Conservation (phyloP, 305 asterid species). For the Rubia balearica region DNA sequence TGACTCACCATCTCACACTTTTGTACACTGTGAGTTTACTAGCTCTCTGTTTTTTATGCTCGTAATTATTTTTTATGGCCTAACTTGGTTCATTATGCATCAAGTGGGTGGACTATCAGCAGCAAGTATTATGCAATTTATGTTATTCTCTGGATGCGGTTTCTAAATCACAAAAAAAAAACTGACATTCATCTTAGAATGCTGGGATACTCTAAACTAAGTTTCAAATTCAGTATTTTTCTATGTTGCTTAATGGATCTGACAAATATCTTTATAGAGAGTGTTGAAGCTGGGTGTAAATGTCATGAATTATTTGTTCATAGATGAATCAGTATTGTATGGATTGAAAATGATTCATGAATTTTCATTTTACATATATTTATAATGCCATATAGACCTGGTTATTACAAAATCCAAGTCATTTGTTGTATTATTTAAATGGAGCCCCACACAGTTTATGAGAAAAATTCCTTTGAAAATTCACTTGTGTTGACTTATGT, state of each 20-base stretch:
- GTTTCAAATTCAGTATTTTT: no score
- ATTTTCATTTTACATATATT: not conserved
- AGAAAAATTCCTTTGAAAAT: not conserved
- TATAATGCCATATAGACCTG: not conserved
- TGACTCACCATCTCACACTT: conserved; percentile 36
- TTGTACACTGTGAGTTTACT: conserved; percentile 52
- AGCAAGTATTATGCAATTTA: conserved; percentile 84
- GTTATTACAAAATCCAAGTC: not conserved
- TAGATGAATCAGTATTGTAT: not conserved
- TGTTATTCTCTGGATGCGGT: conserved; percentile 54
- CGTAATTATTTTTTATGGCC: not conserved
- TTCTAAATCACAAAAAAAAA: no score
- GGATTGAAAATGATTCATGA: not conserved
- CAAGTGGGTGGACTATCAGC: conserved; percentile 78
- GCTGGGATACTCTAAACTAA: no score
- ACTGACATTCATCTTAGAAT: no score
- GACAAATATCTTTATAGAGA: not conserved
- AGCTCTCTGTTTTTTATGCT: conserved; percentile 1
- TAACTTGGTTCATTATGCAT: conserved; percentile 15
- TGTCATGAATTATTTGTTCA: not conserved
- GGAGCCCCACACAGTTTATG: not conserved
- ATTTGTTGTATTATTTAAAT: not conserved
- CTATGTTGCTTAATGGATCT: not conserved
- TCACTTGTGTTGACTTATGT: not conserved
- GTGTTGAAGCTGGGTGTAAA: not conserved